phyloP scores from a whole-genome alignment of 2,329 filamentous ascomycete species.

The Ophiocordyceps camponoti-rufipedis region DNA sequence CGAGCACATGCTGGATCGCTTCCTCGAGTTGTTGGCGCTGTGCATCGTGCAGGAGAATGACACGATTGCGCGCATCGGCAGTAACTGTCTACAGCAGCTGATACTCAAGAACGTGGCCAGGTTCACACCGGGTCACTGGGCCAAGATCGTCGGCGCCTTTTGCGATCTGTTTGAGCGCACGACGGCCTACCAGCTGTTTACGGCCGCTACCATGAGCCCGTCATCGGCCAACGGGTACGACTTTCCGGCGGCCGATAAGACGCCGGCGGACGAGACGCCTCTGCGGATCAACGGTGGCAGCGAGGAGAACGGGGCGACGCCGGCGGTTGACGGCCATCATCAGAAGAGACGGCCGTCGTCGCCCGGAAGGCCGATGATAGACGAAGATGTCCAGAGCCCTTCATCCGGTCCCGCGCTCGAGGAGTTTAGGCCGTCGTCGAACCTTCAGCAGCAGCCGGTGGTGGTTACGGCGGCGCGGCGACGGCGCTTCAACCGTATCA shows the following conservation, averaged over 20 bases:
- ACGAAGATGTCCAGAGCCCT: conserved; percentile 16
- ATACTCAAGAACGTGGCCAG: conserved; percentile 94
- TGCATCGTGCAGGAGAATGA: conserved; percentile 99
- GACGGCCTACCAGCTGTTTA: conserved; percentile 89
- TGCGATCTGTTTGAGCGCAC: conserved; percentile 90
- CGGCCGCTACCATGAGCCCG: conserved; percentile 45
- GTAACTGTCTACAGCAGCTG: conserved; percentile 91
- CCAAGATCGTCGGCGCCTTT: conserved; percentile 86
- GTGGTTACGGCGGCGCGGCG: conserved; percentile 85
- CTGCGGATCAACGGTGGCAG: conserved; percentile 38
- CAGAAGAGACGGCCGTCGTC: conserved; percentile 8
- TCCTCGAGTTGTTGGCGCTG: conserved; percentile 79
- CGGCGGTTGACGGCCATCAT: conserved; percentile 8
- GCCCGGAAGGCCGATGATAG: conserved; percentile 8
- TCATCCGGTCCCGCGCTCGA: conserved; percentile 36
- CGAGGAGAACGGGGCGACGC: conserved; percentile 17
- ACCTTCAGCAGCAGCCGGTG: conserved; percentile 70
- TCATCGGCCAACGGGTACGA: conserved; percentile 33
- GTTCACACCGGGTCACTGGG: conserved; percentile 76
- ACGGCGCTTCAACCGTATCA: conserved; percentile 97
- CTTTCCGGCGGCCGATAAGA: conserved; percentile 25
- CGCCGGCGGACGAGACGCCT: conserved; percentile 30
- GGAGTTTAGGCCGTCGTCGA: conserved; percentile 66
- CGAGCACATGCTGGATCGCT: conserved; percentile 97
- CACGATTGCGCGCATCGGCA: conserved; percentile 92